A percentile compares a stretch with the other conserved stretches of the same genome.
These are phyloP conservation scores for Microdochium bolleyi DNA, from an alignment of 2,329 filamentous ascomycete species.

Conservation along the genomic window DNA sequence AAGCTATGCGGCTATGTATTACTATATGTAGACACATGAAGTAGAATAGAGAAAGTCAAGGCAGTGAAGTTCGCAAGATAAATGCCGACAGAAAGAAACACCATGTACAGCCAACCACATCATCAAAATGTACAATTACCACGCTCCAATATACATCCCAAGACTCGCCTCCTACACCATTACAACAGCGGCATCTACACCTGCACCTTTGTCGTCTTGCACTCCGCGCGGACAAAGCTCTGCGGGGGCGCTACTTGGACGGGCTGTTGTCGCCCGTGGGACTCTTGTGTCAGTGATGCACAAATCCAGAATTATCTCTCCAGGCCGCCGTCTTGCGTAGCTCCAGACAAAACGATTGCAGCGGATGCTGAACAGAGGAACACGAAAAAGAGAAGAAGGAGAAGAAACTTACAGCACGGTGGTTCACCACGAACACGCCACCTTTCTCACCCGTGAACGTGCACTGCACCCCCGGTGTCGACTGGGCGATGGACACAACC, in stretches of 20 bases:
- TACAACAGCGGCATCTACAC: background rate
- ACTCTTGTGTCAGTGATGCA: too few species aligned
- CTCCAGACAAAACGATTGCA: background rate
- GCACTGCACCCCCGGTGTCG: background rate
- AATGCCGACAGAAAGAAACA: too few species aligned
- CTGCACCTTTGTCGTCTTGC: background rate
- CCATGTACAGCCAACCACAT: too few species aligned
- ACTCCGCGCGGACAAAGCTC: background rate
- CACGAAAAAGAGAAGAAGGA: background rate
- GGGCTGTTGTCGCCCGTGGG: too few species aligned
- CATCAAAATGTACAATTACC: too few species aligned
- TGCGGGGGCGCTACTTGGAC: background rate
- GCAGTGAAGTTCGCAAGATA: too few species aligned
- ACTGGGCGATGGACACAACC: background rate
- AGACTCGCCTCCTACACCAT: too few species aligned
- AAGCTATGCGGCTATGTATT: too few species aligned
- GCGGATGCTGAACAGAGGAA: too few species aligned
- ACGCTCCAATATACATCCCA: too few species aligned
- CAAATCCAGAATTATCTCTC: background rate
- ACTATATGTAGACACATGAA: too few species aligned
- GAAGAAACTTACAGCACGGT: background rate
- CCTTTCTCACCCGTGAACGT: background rate
- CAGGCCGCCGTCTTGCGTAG: background rate
- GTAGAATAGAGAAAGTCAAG: too few species aligned
- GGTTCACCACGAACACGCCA: background rate